phyloP scores from a whole-genome alignment of 2,329 filamentous ascomycete species.

The Nakataea oryzae region DNA sequence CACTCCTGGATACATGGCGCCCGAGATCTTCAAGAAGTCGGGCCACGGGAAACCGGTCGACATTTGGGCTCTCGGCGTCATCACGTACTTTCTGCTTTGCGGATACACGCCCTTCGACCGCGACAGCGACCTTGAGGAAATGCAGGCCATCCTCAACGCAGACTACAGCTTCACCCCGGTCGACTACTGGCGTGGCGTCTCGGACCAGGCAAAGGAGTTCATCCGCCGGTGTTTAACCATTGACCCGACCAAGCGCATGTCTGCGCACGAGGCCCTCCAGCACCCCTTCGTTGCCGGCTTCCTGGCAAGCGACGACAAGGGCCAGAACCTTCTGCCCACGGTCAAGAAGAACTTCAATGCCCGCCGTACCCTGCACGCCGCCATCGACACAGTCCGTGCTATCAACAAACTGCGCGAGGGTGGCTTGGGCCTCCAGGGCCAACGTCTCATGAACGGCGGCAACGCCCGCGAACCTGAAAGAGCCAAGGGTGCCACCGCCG shows the following conservation, averaged over 20 bases:
- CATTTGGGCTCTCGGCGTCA: slow-evolving; percentile 96
- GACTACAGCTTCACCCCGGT: slow-evolving; percentile 92
- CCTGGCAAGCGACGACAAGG: slow-evolving; percentile 34
- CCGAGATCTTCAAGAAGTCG: slow-evolving; percentile 98
- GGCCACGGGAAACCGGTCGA: slow-evolving; percentile 97
- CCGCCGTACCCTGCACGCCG: slow-evolving; percentile 55
- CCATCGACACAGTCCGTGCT: slow-evolving; percentile 60
- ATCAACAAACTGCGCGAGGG: slow-evolving; percentile 62
- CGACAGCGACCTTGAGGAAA: slow-evolving; percentile 95
- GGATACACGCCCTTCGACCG: slow-evolving; percentile 98
- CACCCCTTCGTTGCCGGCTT: slow-evolving; percentile 54
- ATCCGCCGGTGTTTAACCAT: slow-evolving; percentile 87
- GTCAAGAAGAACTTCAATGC: slow-evolving; percentile 71
- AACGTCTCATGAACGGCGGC: slow-evolving; percentile 50
- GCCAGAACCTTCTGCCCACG: slow-evolving; percentile 54
- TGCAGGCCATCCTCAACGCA: slow-evolving; percentile 95
- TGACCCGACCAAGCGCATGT: slow-evolving; percentile 79
- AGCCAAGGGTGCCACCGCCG: slow-evolving; percentile 12
- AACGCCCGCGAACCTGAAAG: slow-evolving; percentile 37
- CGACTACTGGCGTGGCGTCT: slow-evolving; percentile 96
- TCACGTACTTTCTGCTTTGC: slow-evolving; percentile 96
- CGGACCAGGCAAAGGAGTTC: slow-evolving; percentile 76
- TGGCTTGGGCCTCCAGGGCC: slow-evolving; percentile 26
- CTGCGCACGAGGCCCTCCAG: slow-evolving; percentile 67
- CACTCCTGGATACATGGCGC: slow-evolving; percentile 97